Base-by-base conservation (phyloP, 2,329 filamentous ascomycete species). In the Fulvia fulva region DNA sequence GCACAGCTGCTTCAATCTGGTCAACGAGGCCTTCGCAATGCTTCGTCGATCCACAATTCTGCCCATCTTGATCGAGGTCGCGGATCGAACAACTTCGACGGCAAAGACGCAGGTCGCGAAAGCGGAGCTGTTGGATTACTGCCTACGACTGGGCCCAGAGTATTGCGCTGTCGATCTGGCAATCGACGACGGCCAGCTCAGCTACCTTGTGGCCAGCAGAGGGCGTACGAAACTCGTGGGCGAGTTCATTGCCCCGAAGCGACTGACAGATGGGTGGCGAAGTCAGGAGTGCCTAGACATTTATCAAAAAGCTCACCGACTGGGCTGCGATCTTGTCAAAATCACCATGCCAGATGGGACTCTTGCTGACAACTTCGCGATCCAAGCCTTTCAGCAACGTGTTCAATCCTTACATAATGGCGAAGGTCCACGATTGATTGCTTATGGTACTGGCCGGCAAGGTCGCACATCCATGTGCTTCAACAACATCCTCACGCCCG, bases 401-500 rank as follows among this genome's bases (percentile, higher is more conserved):
- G 75, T 85, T 4, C 57, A 54, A 41, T 54, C 74, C 32, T 34
- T 61, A 9, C 53, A 65, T 5, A 45, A 57, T 11, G 62, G 59
- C 21, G 59, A 56, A 6, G 58, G 61, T n/a, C 58, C 65, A 28
- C 60, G 62, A 28, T 57, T 73, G 8, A 70, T 70, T 46, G 69
- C 66, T 5, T 72, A 71, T 52, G 89, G 88, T 64, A 85, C 84
- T 0, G 87, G 87, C 0, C 71, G 76, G 6, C 73, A 83, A 4
- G 88, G 88, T 0, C 80, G 85, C 44, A 79, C 81, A 50, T 90
- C 88, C 0, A 81, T 83, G 25, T 87, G 82, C 61, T 85, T 88
- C 71, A 90, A 90, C 64, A 80, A 79, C 23, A 78, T 86, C 1
- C 72, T 90, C 11, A 87, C 85, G 0, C 82, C 82, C 4, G 85